These are phyloP conservation scores for Brassica balearica DNA, from an alignment of 441 rosid genomes.

Conservation along the genomic window DNA sequence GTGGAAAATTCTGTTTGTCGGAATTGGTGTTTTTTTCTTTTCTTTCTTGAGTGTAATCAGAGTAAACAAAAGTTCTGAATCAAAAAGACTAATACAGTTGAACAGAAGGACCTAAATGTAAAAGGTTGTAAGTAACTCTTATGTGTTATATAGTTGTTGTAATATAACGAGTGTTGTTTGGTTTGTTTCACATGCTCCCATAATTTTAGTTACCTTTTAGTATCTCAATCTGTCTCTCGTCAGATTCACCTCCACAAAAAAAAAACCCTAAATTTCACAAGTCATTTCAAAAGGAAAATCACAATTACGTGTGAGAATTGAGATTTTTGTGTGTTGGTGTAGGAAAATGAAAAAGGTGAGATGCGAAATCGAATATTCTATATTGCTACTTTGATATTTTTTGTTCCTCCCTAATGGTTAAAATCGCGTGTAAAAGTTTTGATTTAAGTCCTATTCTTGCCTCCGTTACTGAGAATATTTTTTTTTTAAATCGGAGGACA, in stretches of 20 bases:
- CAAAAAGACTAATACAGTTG: neutral
- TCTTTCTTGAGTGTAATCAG: neutral
- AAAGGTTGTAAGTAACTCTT: neutral
- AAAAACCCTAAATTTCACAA: conserved; percentile 37
- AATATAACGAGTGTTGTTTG: neutral
- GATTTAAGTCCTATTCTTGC: neutral
- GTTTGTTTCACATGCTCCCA: conserved; percentile 27
- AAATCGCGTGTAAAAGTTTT: conserved; percentile 10
- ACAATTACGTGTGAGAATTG: neutral
- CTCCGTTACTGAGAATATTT: neutral
- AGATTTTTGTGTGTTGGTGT: conserved; percentile 11
- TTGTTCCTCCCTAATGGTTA: neutral
- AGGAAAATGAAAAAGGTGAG: conserved; percentile 36
- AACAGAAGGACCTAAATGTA: neutral
- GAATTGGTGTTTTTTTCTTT: neutral
- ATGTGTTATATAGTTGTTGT: neutral
- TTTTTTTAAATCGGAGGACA: neutral
- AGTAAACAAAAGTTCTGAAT: neutral
- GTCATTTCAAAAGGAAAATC: conserved; percentile 4
- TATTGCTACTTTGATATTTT: conserved; percentile 7
- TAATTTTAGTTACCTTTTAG: conserved; percentile 29
- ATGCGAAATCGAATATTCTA: conserved; percentile 30
- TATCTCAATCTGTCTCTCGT: neutral
- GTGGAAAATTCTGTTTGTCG: neutral
- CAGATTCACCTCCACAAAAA: conserved; percentile 32